Base-by-base conservation (phyloP, 2,329 filamentous ascomycete species). In the Diaporthe sp. region DNA sequence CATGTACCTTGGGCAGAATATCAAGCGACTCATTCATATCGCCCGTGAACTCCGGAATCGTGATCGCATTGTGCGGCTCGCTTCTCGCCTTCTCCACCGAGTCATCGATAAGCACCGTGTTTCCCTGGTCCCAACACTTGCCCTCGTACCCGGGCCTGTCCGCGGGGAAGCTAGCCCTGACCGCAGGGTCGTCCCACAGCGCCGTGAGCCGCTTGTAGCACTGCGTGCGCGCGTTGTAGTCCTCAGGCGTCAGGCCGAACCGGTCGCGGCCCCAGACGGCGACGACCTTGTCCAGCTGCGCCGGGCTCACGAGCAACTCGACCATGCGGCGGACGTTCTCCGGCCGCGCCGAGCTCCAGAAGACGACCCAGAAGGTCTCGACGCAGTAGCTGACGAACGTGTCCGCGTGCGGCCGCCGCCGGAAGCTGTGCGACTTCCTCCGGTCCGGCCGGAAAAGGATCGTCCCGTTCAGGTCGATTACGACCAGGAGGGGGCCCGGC, bases 381-480 rank as follows among this genome's bases (percentile, higher is more conserved):
- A 98, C 88, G 78, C 96, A 90, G 82, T 95, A 95, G 39, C 88
- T 81, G 4, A 98, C 85, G 83, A 99, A 98, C 0, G 85, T 79
- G 3, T 86, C 80, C 1, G 97, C 89, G 78, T 92, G 88, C 0
- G 94, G 94, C 0, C 97, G 93, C 78, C 89, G 85, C 58, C 92
- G 84, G 82, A 95, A 94, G 57, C 83, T 82, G 13, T 86, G 88
- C 4, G 88, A 86, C 2, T 84, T 80, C 37, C 82, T 82, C 61
- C 87, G 86, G 71, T 87, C 87, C 12, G 92, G 92, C 7, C 97
- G 93, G 84, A 90, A 89, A 49, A 98, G 89, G 1, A 99, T 88
- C 0, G 96, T 98, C 77, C 97, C 97, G 83, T 98, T 99, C 51
- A 99, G 90, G 84, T 99, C 97, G 77, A 98, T 90, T 62, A 98